A percentile compares a stretch with the other conserved stretches of the same genome.
These are phyloP conservation scores for Thozetella sp. DNA, from an alignment of 495 filamentous ascomycete species.

Conservation along the genomic window DNA sequence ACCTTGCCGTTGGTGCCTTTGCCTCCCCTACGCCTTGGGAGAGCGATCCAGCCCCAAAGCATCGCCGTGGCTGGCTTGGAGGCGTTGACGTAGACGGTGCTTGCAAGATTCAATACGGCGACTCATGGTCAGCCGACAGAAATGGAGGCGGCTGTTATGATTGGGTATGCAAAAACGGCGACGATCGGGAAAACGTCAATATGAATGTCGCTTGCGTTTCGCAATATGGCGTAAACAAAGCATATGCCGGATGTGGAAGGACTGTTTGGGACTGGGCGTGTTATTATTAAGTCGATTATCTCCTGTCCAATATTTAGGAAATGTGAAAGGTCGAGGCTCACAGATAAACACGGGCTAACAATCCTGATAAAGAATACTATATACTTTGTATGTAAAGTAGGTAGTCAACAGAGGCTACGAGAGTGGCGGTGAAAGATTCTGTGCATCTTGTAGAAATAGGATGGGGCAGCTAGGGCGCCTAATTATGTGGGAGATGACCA, in stretches of 20 bases:
- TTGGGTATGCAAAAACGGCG: not conserved
- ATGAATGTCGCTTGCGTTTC: slow-evolving; percentile 4
- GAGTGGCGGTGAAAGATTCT: too few species aligned
- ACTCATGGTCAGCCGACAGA: not conserved
- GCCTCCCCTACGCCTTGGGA: not conserved
- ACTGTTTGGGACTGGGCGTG: not conserved
- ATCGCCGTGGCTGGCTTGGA: not conserved
- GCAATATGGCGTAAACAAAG: not conserved
- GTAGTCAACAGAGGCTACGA: too few species aligned
- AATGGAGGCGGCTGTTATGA: not conserved
- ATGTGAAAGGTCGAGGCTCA: not conserved
- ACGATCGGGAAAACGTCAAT: not conserved
- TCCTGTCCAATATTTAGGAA: not conserved
- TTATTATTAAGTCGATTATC: not conserved
- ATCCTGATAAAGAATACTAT: not conserved
- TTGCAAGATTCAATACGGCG: not conserved
- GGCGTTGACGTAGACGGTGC: not conserved
- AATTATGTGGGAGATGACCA: too few species aligned
- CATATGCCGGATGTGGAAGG: not conserved
- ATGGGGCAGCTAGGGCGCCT: too few species aligned
- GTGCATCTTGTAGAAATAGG: too few species aligned
- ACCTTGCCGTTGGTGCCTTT: not conserved
- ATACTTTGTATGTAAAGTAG: not conserved
- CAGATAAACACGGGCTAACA: not conserved
- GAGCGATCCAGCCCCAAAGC: not conserved